Percentiles rank a stretch among this genome's conserved stretches.
These are phyloP conservation scores for Xylaria flabelliformis DNA, from an alignment of 495 filamentous ascomycete genomes.

Conservation along the genomic window DNA sequence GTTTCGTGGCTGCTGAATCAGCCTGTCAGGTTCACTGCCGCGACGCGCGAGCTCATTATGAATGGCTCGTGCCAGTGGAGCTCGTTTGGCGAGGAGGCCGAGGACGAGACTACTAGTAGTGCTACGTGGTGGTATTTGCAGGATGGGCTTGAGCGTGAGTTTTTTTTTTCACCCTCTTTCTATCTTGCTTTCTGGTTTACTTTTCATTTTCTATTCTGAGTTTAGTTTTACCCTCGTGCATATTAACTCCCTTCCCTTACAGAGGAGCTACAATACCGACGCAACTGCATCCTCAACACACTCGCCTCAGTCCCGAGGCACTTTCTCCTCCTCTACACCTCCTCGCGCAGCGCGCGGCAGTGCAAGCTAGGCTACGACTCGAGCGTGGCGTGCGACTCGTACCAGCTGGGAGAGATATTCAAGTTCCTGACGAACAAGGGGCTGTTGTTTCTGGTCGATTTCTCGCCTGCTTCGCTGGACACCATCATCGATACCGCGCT, in stretches of 20 bases:
- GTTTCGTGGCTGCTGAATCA: conserved; percentile 65
- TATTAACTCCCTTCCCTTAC: conserved; percentile 27
- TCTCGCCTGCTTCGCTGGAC: conserved; percentile 43
- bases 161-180: conserved; percentile 1
- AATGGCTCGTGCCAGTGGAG: conserved; percentile 70
- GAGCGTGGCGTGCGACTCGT: conserved; percentile 78
- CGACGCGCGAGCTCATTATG: conserved; percentile 67
- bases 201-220: too few relatives aligned
- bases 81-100: conserved; percentile 45
- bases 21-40: conserved; percentile 55
- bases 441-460: conserved; percentile 57
- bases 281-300: conserved; percentile 73
- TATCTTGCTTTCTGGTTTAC: too few relatives aligned
- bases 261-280: conserved; percentile 77
- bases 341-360: conserved; percentile 60
- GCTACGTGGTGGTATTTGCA: conserved; percentile 78
- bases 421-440: conserved; percentile 72
- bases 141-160: conserved; percentile 72
- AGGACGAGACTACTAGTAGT: conserved; percentile 38
- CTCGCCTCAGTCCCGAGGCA: conserved; percentile 77
- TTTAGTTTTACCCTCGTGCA: too few relatives aligned
- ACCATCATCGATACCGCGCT: conserved; percentile 40
- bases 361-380: conserved; percentile 81
- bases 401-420: conserved; percentile 84
- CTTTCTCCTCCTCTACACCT: conserved; percentile 73